Evolutionary conservation across 345 rosid genomes (phyloP), one percentile per base, ranked within the genome.

Genomic region (Leavenworthia alabamica): DNA sequence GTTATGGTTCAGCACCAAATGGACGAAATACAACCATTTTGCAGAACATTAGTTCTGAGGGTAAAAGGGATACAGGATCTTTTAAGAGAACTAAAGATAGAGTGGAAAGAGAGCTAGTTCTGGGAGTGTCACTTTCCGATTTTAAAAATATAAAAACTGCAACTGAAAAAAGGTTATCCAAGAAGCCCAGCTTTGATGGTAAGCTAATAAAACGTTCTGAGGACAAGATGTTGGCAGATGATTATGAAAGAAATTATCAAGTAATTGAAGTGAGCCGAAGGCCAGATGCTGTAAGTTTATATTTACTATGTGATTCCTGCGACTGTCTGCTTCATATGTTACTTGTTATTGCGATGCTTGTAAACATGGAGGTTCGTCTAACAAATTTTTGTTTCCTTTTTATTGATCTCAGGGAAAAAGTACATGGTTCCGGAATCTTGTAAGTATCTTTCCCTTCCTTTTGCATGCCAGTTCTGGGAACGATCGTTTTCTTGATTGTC

Each of bases 381-480:
- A 73, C 39, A 24, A 12, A 55, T 65, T 27, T 67, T 41, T 45
- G 19, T 41, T 78, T 56, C 60, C 32, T 57, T 72, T 73, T 43
- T 27, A 29, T 54, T 76, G 47, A 52, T 77, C 55, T 29, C 95
- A 92, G 98, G 89, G 78, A 26, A 85, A 80, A 32, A 80, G 72
- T 79, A 86, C 46, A 73, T 92, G 98, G 98, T 89, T 83, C 60
- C 77, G 60, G 39, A 75, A 61, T 70, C 86, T 62, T 52, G 97
- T 89, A 77, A 89, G 98, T 86, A 54, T 33, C 44, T 45, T 46
- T 75, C 51, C 17, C 27, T 51, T 56, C 28, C 20, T 53, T 65
- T 57, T 54, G 24, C 52, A 14, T 9, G 42, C 46, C 24, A 22
- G 17, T 32, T 37, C 53, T 39, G 26, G 11, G 29, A 39, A 22